These are phyloP conservation scores for Epichloe uncinata DNA, from an alignment of 2,329 filamentous ascomycete species.

Conservation along the genomic window DNA sequence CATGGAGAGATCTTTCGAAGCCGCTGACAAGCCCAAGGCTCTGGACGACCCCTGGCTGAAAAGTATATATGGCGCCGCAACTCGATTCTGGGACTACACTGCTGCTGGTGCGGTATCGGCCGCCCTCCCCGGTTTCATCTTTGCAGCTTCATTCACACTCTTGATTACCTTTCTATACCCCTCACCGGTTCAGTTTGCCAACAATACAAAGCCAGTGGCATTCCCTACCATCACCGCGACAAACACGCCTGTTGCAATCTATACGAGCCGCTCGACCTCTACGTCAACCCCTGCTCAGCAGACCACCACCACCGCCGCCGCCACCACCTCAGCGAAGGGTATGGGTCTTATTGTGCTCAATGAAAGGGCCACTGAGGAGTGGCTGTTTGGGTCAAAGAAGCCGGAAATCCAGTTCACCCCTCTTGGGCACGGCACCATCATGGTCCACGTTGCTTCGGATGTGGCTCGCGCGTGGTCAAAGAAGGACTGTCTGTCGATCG, in stretches of 20 bases:
- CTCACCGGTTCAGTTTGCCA: slow-evolving; percentile 7
- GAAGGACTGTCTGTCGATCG: slow-evolving; percentile 38
- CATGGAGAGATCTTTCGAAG: slow-evolving; percentile 8
- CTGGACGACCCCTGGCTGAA: neutral
- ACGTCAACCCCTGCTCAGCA: slow-evolving; percentile 1
- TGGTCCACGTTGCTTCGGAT: slow-evolving; percentile 37
- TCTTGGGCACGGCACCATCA: slow-evolving; percentile 33
- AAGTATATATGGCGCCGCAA: neutral
- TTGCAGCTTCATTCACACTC: slow-evolving; percentile 12
- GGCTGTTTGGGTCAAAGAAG: slow-evolving; percentile 21
- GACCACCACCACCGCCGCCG: neutral
- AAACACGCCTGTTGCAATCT: slow-evolving; percentile 4
- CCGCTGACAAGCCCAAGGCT: slow-evolving; percentile 3
- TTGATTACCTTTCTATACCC: slow-evolving; percentile 17
- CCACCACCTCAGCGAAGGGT: slow-evolving; percentile 8
- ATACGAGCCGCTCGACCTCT: slow-evolving; percentile 7
- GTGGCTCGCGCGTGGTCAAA: slow-evolving; percentile 42
- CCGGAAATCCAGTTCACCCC: slow-evolving; percentile 19
- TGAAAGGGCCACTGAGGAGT: slow-evolving; percentile 18
- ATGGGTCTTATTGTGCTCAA: slow-evolving; percentile 19
- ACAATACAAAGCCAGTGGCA: neutral
- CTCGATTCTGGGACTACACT: slow-evolving; percentile 1
- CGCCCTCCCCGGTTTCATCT: slow-evolving; percentile 14
- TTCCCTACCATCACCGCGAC: slow-evolving; percentile 13
- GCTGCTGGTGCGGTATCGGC: slow-evolving; percentile 7